Conservation (phyloP, 371 early-diverging fungal genomes). For the Syncephalastrum sp. region DNA sequence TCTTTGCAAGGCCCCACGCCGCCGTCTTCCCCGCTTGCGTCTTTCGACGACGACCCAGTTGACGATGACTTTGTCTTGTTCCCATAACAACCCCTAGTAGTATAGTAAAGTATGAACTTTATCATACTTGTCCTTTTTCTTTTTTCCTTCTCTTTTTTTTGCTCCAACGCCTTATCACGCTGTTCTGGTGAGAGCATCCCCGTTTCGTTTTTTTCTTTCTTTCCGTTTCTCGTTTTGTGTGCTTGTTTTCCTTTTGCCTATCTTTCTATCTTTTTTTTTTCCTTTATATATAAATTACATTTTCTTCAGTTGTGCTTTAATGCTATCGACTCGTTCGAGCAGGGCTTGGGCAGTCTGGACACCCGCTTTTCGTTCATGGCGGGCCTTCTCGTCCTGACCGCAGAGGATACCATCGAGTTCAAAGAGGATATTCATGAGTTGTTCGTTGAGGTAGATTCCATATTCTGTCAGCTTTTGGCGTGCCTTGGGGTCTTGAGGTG, state of each 20-base stretch:
- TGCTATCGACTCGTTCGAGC: conserved; percentile 21
- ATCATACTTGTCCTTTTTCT: background rate
- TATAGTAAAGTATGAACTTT: no score
- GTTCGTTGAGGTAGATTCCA: conserved; percentile 20
- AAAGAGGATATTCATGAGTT: conserved; percentile 24
- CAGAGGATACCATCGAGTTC: conserved; percentile 21
- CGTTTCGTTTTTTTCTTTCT: background rate
- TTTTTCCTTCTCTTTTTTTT: conserved; percentile 3
- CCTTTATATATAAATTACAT: conserved; percentile 2
- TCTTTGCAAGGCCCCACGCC: conserved; percentile 4
- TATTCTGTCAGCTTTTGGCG: conserved; percentile 18
- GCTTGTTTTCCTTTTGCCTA: conserved; percentile 3
- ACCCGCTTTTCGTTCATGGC: conserved; percentile 19
- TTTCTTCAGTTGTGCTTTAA: conserved; percentile 13
- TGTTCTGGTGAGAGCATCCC: background rate
- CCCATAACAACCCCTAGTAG: conserved; percentile 3
- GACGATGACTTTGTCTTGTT: conserved; percentile 16
- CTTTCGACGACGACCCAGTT: conserved; percentile 3
- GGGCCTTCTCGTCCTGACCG: conserved; percentile 13
- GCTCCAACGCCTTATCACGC: background rate
- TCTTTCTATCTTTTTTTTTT: conserved; percentile 7
- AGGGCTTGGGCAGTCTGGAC: conserved; percentile 16
- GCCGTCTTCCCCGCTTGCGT: conserved; percentile 6
- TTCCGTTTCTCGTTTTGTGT: conserved; percentile 2
- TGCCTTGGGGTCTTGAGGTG: conserved; percentile 10